These are phyloP conservation scores for Talaromyces sp. DNA, from an alignment of 2,329 filamentous ascomycete species.

Conservation along the genomic window DNA sequence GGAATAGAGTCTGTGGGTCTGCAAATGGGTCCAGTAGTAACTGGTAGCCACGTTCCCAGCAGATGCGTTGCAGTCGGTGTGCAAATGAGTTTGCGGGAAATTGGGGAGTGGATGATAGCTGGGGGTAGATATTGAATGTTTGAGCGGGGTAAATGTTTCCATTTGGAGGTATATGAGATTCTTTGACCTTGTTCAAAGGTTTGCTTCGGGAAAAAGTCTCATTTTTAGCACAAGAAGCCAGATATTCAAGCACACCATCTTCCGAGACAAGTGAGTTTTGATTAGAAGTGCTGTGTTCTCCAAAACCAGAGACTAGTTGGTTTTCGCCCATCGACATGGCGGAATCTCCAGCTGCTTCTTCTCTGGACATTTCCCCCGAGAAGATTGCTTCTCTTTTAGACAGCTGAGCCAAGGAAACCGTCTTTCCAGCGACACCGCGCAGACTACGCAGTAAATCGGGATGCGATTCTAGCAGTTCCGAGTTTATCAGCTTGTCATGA, in stretches of 20 bases:
- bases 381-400: slow-evolving; percentile 34
- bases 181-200: neutral
- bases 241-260: neutral
- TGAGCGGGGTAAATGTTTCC: slow-evolving; percentile 10
- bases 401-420: slow-evolving; percentile 51
- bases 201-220: neutral
- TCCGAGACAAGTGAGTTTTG: neutral
- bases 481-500: slow-evolving; percentile 55
- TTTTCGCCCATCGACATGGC: neutral
- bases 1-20: slow-evolving; percentile 45
- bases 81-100: slow-evolving; percentile 64
- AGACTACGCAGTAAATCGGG: slow-evolving; percentile 56
- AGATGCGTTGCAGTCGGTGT: slow-evolving; percentile 62
- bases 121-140: slow-evolving; percentile 17
- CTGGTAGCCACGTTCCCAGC: slow-evolving; percentile 57
- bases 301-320: neutral
- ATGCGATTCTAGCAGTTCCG: slow-evolving; percentile 53
- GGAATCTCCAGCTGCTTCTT: neutral
- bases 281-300: neutral
- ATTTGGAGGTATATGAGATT: neutral
- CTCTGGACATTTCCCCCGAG: slow-evolving; percentile 15
- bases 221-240: neutral
- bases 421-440: slow-evolving; percentile 52
- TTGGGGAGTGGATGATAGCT: slow-evolving; percentile 49
- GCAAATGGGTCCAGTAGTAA: slow-evolving; percentile 48